Base-by-base conservation (phyloP, 306 rosid genomes). In the Rubus idaeus region DNA sequence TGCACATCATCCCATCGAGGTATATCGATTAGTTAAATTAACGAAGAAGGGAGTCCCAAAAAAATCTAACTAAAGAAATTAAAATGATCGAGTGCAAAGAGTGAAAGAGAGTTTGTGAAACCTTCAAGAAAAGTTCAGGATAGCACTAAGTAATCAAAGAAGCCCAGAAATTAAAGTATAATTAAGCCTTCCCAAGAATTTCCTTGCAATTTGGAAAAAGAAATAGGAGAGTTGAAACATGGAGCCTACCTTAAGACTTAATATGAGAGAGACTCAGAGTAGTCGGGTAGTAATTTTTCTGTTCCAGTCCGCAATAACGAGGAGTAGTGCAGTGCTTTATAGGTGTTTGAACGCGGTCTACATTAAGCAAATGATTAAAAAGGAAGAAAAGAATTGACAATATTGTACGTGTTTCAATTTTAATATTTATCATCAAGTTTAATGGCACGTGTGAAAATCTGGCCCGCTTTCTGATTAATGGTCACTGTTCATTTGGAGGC, bases 401-500 rank as follows among this genome's bases (percentile, higher is more conserved):
- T 47, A 5, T 37, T 41, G 76, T 56, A 80, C 67, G 80, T 68
- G 53, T 55, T 63, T 12, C 17, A 55, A 44, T 30, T 30, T 64
- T 64, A 16, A 58, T 58, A 44, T 52, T 67, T 23, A 60, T 35
- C 45, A 52, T 44, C 21, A 55, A 58, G 14, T 49, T 10, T 18
- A 58, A 21, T 71, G 56, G 65, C 82, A 77, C 77, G 81, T 80
- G 87, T 80, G 84, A 76, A 79, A 61, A 46, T 41, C 63, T 49
- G 70, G 20, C 23, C 49, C 5, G 72, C 6, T 65, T 83, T 23
- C 78, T 47, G 14, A 13, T 81, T 65, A 39, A 49, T 14, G 44
- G 10, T 56, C 66, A 65, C 81, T 85, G 74, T 82, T 72, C 73
- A 51, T 70, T 64, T 73, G 68, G 65, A 77, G 89, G 86, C 85